Evolutionary conservation across 495 filamentous ascomycete species (phyloP), one percentile per base, ranked within the genome.

Genomic region (Penicillium waksmanii): DNA sequence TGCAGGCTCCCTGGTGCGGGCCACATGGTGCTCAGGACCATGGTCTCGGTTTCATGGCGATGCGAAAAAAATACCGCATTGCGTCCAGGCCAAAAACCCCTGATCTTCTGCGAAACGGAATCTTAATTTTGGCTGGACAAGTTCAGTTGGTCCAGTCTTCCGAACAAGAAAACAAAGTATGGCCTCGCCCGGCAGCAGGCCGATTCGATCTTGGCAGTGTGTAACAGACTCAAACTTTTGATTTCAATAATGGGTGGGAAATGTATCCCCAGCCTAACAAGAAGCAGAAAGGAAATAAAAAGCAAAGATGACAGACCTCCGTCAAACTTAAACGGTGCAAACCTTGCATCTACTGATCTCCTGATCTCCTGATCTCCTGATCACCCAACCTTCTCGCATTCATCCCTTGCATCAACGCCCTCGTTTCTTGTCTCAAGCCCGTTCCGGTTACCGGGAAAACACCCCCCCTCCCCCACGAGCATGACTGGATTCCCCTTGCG

Each of bases 331-430:
- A 53, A 47, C 19, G 12, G 3, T 15, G 11, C 31, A 17, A 56
- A 46, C 59, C 59, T 62, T 62, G 49, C 59, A 53, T 61, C 53
- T 17, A 36, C 53, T 42, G 54, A 63, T 63, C 61, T 59, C 34
- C 53, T 42, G 54, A 63, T 63, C 61, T 59, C 34, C 63, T 66
- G 63, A 66, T 65, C 58, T 46, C 40, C 62, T 65, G 62, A 64
- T 64, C 57, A 35, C 17, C 49, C 55, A 54, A 57, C 44, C 50
- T 48, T 56, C 47, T 46, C 47, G 38, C 34, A 23, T 51, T 31
- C 44, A 59, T 47, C 65, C 65, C 65, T 68, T 68, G 56, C 67
- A 56, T 61, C 25, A 67, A 57, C 62, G 52, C 58, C 55, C 60
- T 62, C 67, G 56, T 54, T 61, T 25, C 50, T 50, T 50, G 44